Percentiles rank a stretch among this genome's conserved stretches.
phyloP scores from a whole-genome alignment of 805 yeast species.

The Cyberlindnera meyerae region DNA sequence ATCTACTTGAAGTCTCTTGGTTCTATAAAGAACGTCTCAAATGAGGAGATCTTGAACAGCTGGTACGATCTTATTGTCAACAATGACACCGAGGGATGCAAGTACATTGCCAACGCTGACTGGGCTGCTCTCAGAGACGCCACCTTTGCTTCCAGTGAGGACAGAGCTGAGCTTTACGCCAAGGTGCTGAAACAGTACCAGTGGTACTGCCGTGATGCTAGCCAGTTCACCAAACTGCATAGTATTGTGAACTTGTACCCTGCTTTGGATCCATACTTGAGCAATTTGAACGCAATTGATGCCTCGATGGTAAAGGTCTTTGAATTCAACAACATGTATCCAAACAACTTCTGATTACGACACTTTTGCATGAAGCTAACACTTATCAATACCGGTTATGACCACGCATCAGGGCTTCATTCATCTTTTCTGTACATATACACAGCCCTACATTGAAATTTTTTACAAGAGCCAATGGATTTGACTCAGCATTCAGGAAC shows the following conservation, averaged over 20 bases:
- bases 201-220: conserved; percentile 23
- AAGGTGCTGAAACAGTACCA: conserved; percentile 21
- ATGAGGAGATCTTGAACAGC: conserved; percentile 47
- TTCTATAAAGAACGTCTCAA: conserved; percentile 44
- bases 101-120: conserved; percentile 73
- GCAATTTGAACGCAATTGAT: conserved; percentile 10
- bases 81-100: conserved; percentile 48
- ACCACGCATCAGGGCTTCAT: no score
- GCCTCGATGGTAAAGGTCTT: conserved; percentile 12
- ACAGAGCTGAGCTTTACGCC: conserved; percentile 19
- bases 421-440: no score
- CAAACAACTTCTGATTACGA: conserved; percentile 3
- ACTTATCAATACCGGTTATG: no score
- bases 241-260: conserved; percentile 14
- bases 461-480: no score
- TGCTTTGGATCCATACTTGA: conserved; percentile 9
- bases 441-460: no score
- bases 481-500: no score
- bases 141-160: conserved; percentile 33
- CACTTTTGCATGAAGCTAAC: not conserved
- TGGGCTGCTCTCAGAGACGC: conserved; percentile 83
- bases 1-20: conserved; percentile 71
- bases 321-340: conserved; percentile 10
- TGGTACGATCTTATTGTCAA: conserved; percentile 52
- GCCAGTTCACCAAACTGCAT: conserved; percentile 13